A percentile compares a stretch with the other conserved stretches of the same genome.
phyloP scores from a whole-genome alignment of 2,329 filamentous ascomycete species.

The Penicillium psychrosexuale region DNA sequence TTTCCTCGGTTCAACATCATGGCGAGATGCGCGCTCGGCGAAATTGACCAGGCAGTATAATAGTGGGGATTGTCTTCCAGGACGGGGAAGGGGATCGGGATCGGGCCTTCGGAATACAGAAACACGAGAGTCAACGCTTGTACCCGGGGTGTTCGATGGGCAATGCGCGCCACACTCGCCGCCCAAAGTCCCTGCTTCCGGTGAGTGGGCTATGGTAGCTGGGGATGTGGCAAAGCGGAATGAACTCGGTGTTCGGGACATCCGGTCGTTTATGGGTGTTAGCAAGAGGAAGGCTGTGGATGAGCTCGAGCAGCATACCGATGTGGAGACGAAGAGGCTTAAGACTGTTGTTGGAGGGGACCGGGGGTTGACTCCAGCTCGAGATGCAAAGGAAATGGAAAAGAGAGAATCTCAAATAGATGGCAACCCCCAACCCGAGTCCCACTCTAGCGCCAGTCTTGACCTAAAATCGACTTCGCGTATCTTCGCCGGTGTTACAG shows the following conservation, averaged over 20 bases:
- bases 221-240: conserved; percentile 26
- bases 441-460: not conserved
- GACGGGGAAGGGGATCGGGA: not conserved
- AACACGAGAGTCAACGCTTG: not conserved
- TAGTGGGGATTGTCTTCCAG: conserved; percentile 53
- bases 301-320: conserved; percentile 12
- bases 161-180: not conserved
- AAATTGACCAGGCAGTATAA: conserved; percentile 71
- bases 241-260: conserved; percentile 37
- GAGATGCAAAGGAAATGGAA: conserved; percentile 8
- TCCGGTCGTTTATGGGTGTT: conserved; percentile 48
- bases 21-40: conserved; percentile 66
- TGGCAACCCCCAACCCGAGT: not conserved
- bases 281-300: conserved; percentile 45
- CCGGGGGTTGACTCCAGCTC: too few species aligned
- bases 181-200: conserved; percentile 29
- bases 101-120: not conserved
- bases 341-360: not conserved
- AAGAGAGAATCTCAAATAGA: not conserved
- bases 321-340: conserved; percentile 14
- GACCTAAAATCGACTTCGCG: conserved; percentile 26
- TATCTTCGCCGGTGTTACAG: conserved; percentile 69
- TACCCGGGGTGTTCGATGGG: conserved; percentile 17
- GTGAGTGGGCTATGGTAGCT: conserved; percentile 51
- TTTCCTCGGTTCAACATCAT: conserved; percentile 61